A percentile compares a stretch with the other conserved stretches of the same genome.
phyloP scores from a whole-genome alignment of 164 flowering plant genomes.

The Macadamia tetraphylla region DNA sequence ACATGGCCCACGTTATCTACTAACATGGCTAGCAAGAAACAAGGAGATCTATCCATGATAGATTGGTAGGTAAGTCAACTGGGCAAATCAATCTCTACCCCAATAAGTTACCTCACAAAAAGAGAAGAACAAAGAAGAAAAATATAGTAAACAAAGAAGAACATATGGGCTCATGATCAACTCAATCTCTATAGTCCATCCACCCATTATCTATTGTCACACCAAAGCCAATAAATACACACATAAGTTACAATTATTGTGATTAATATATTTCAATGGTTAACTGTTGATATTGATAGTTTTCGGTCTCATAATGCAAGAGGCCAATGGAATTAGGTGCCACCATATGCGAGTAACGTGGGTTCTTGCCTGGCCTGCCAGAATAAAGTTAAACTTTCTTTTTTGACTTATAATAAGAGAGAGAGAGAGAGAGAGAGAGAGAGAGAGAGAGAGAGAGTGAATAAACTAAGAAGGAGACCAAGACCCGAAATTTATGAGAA shows the following conservation, averaged over 20 bases:
- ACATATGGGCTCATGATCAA: too few relatives aligned
- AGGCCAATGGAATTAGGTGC: neutral
- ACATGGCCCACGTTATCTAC: neutral
- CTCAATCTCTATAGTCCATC: too few relatives aligned
- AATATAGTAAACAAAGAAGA: too few relatives aligned
- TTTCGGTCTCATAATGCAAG: neutral
- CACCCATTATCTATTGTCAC: neutral
- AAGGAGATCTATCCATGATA: too few relatives aligned
- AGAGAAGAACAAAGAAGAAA: neutral
- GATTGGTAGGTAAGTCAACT: neutral
- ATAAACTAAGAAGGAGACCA: too few relatives aligned
- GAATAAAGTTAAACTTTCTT: neutral
- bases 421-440: neutral
- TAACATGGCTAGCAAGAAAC: neutral
- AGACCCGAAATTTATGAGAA: neutral
- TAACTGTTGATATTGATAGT: neutral
- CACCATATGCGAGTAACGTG: neutral
- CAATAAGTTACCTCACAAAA: neutral
- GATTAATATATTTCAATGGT: too few relatives aligned
- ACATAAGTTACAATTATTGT: too few relatives aligned
- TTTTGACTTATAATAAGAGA: too few relatives aligned
- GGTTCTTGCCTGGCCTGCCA: neutral
- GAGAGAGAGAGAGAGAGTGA: neutral
- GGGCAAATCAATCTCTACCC: neutral
- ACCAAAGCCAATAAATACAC: neutral